Evolutionary conservation across 345 rosid genomes (phyloP).

Genomic region (Triadica sebifera): DNA sequence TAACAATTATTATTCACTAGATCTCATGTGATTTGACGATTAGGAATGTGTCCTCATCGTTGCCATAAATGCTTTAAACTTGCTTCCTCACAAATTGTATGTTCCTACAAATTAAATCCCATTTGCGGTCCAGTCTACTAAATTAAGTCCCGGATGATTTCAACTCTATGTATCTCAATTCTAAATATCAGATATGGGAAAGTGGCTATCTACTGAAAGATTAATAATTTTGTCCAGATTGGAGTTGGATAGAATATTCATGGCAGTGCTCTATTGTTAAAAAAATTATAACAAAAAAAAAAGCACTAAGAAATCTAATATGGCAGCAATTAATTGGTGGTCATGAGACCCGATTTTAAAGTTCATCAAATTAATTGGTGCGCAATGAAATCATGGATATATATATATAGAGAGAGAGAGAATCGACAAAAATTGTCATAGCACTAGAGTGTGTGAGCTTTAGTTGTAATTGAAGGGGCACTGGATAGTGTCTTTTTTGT

Average conservation of each 20-base stretch:
- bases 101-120: neutral
- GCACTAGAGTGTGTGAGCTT: neutral
- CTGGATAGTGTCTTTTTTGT: slow-evolving; percentile 13
- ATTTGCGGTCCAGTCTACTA: neutral
- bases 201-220: neutral
- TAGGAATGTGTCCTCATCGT: neutral
- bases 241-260: neutral
- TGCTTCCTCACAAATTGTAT: neutral
- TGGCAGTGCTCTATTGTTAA: neutral
- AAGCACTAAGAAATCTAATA: neutral
- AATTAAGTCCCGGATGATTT: neutral
- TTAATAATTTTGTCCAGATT: neutral
- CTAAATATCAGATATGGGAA: neutral
- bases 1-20: neutral
- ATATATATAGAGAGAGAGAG: neutral
- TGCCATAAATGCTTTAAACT: neutral
- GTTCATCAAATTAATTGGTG: no score
- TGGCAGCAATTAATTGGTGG: no score
- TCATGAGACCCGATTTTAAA: no score
- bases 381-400: no score
- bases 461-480: neutral
- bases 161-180: neutral
- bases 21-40: neutral
- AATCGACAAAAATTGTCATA: neutral
- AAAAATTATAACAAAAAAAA: neutral